Conservation (phyloP, 257 asterid species). For the Rhazya stricta region DNA sequence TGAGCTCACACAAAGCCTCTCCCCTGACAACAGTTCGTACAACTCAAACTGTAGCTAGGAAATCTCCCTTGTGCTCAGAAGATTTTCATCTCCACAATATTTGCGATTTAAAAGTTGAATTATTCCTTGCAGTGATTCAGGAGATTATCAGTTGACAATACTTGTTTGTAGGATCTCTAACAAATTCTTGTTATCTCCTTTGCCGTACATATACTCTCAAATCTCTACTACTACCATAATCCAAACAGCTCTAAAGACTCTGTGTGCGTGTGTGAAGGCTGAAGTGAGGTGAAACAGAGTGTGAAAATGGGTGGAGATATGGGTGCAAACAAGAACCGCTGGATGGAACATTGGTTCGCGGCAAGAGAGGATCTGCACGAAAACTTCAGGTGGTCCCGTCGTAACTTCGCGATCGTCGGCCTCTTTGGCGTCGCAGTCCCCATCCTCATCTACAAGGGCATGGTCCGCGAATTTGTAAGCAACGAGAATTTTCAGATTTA, state of each 20-base stretch:
- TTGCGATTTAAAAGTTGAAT: too few species aligned
- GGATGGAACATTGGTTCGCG: conserved; percentile 78
- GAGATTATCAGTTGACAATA: too few species aligned
- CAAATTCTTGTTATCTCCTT: too few species aligned
- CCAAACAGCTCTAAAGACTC: neutral
- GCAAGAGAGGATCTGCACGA: conserved; percentile 85
- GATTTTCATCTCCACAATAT: too few species aligned
- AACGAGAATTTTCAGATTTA: neutral
- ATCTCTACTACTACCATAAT: neutral
- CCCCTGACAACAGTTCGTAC: too few species aligned
- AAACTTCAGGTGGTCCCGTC: conserved; percentile 88
- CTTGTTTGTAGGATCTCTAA: too few species aligned
- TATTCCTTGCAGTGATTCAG: too few species aligned
- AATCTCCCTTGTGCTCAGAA: too few species aligned
- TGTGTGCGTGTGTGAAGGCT: neutral
- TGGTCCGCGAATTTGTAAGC: conserved; percentile 79
- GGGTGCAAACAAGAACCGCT: conserved; percentile 77
- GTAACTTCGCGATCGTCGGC: conserved; percentile 78
- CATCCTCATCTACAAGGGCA: conserved; percentile 72
- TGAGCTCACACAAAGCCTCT: too few species aligned
- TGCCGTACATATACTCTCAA: too few species aligned
- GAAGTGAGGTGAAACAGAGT: conserved; percentile 2
- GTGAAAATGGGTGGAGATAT: conserved; percentile 88
- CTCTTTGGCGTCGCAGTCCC: conserved; percentile 85
- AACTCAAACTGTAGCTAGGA: too few species aligned